Evolutionary conservation across 164 flowering plant genomes (phyloP).

Genomic region (Piper longum): DNA sequence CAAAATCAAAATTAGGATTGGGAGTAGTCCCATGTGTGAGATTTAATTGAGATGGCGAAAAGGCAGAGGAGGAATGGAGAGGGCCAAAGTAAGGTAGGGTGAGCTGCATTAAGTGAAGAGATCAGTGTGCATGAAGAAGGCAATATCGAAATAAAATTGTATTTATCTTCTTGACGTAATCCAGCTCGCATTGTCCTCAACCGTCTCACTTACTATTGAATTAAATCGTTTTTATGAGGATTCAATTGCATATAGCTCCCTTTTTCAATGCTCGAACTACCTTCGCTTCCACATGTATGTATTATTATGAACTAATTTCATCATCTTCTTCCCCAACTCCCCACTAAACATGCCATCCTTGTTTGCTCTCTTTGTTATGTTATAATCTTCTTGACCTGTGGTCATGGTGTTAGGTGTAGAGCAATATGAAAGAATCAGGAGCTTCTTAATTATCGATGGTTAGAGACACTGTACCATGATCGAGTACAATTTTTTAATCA

Average conservation of each 20-base stretch:
- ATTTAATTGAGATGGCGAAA: background rate
- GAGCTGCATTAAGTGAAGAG: background rate
- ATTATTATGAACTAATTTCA: no score
- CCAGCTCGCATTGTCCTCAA: constrained; percentile 53
- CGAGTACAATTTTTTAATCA: no score
- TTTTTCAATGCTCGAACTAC: constrained; percentile 47
- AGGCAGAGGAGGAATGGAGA: background rate
- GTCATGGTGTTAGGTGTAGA: no score
- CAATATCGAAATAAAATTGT: constrained; percentile 35
- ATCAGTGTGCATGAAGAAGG: background rate
- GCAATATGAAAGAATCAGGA: no score
- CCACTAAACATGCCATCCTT: no score
- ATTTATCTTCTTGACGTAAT: constrained; percentile 63
- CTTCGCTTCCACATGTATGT: constrained; percentile 8
- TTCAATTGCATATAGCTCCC: constrained; percentile 19
- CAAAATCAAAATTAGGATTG: no score
- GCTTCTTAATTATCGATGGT: no score
- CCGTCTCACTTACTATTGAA: constrained; percentile 75
- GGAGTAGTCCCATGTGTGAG: background rate
- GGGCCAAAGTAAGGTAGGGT: background rate
- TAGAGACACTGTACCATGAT: no score
- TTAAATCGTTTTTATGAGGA: constrained; percentile 48
- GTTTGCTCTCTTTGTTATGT: no score
- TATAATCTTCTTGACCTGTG: no score
- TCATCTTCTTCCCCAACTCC: no score